Evolutionary conservation across 2,329 filamentous ascomycete genomes (phyloP).

Genomic region (Talaromyces sp.): DNA sequence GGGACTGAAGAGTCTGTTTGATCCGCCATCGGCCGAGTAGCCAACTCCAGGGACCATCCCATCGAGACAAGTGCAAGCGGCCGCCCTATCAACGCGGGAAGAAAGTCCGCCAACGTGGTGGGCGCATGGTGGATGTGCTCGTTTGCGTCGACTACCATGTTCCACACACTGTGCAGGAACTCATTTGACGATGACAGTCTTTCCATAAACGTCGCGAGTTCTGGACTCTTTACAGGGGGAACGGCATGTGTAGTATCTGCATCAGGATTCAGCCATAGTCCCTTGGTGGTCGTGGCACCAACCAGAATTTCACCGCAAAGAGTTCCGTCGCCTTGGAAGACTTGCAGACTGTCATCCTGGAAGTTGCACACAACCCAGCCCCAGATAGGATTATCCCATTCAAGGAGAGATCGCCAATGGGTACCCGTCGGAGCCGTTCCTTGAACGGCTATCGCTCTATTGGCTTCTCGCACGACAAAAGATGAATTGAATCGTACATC

Average conservation of each 20-base stretch:
- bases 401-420: constrained; percentile 20
- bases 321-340: constrained; percentile 29
- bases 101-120: background rate
- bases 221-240: background rate
- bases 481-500: background rate
- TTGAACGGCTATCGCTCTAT: constrained; percentile 20
- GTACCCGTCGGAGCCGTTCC: constrained; percentile 22
- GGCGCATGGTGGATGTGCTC: background rate
- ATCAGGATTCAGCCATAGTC: background rate
- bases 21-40: background rate
- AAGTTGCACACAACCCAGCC: constrained; percentile 33
- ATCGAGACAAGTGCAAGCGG: constrained; percentile 33
- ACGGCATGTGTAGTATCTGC: background rate
- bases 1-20: background rate
- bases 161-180: background rate
- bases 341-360: constrained; percentile 26
- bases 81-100: constrained; percentile 26
- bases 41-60: constrained; percentile 31
- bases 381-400: constrained; percentile 28
- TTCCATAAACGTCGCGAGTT: background rate
- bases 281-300: background rate
- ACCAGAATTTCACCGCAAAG: constrained; percentile 28
- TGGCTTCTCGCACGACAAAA: background rate
- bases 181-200: background rate
- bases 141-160: background rate